phyloP scores from a whole-genome alignment of 176 grass and related monocot genomes.

The Triticum monococcum region DNA sequence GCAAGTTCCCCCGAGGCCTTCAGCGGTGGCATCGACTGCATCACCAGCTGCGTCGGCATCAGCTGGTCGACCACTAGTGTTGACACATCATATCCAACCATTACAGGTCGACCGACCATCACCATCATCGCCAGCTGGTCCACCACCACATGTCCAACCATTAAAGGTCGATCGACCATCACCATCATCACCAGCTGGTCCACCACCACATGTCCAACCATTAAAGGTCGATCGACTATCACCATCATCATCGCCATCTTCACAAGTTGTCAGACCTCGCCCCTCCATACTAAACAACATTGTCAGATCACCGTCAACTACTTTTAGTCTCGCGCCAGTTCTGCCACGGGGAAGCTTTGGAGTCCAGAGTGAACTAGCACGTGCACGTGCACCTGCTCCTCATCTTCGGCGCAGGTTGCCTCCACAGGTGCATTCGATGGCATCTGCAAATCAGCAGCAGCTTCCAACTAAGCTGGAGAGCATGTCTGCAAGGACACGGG shows the following conservation, averaged over 20 bases:
- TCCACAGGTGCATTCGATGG: constrained; percentile 17
- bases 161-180: neutral
- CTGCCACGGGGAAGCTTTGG: constrained; percentile 36
- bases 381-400: constrained; percentile 65
- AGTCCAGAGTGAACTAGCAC: constrained; percentile 9
- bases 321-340: constrained; percentile 16
- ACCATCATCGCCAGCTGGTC: constrained; percentile 24
- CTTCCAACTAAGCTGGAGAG: constrained; percentile 15
- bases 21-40: neutral
- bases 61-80: constrained; percentile 11
- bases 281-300: constrained; percentile 22
- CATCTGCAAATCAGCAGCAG: constrained; percentile 42
- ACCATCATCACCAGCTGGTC: constrained; percentile 24
- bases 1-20: constrained; percentile 33
- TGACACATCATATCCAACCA: constrained; percentile 19
- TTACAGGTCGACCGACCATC: constrained; percentile 21
- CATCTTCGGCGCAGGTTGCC: constrained; percentile 58
- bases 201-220: constrained; percentile 5
- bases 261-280: constrained; percentile 10
- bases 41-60: neutral
- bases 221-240: constrained; percentile 18
- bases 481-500: constrained; percentile 16
- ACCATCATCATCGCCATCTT: constrained; percentile 20
- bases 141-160: constrained; percentile 5
- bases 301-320: constrained; percentile 28